Base-by-base conservation (phyloP, 2,329 filamentous ascomycete genomes). In the Talaromyces sp. region DNA sequence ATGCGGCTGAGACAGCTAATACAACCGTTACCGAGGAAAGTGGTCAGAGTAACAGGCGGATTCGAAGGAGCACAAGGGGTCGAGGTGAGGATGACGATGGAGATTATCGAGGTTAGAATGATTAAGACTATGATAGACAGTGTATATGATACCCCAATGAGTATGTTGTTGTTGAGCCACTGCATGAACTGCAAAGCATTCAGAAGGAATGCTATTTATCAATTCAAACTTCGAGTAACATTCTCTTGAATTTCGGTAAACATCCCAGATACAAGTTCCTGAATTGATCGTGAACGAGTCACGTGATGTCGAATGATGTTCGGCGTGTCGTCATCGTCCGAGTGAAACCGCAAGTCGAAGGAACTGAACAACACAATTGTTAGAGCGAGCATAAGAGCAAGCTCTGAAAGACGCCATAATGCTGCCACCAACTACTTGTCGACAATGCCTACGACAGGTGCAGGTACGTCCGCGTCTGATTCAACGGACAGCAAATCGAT, bases 401-500 rank as follows among this genome's bases (percentile, higher is more conserved):
- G 13, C 36, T 59, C 27, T 10, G 5, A 45, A 29, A 36, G 8
- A 43, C 6, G 22, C 15, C 36, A 59, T 1, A 45, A 63, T 63
- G 61, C 38, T 63, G 38, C 61, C 51, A 36, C 51, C 61, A 36
- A 25, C 49, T 27, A 19, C 53, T 27, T 63, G 61, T 38, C 61
- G 61, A 13, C 61, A 63, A 49, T 63, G 61, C 29, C 38, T 63
- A 19, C 61, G 61, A 5, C 61, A 63, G 61, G 40, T 43, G 29
- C 51, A 56, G 11, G n/a, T 45, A 34, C 61, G 51, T 15, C n/a
- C 29, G 19, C 61, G n/a, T 27, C 19, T 49, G 27, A 22, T 36
- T 13, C 31, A 51, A 8, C 61, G 27, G 22, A 25, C 61, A 45
- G 47, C 36, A 63, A 29, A 56, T 25, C 29, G 51, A 45, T 36